Base-by-base conservation (phyloP, 495 filamentous ascomycete genomes). In the Penicillium longicatenatum region DNA sequence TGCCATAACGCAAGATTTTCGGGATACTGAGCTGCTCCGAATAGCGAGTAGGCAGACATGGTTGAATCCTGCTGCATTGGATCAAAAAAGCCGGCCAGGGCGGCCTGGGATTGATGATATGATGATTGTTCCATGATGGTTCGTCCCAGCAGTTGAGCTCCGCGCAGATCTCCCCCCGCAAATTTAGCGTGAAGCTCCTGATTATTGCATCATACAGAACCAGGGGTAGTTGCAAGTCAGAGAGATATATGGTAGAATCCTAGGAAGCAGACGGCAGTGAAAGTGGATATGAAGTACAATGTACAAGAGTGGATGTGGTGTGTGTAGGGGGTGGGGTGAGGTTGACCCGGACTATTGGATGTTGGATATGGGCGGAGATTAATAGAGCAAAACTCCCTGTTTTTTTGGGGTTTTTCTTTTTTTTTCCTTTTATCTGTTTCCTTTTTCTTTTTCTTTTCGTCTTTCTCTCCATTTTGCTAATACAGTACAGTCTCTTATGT, bases 1-100 rank as follows among this genome's bases (percentile, higher is more conserved):
- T 77, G 70, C 77, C 77, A 80, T 39, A 75, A 69, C 8, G 76
- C 75, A 33, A 79, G 69, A 39, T 71, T 74, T 42, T 79, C 73
- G 3, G 75, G 70, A 64, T 75, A 75, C 26, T 76, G 64, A 7
- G 66, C 62, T 9, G 70, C 63, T 3, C 72, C 75, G 45, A 78
- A 67, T 10, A 79, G 49, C 11, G 71, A 71, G 50, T 69, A 75
- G 29, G 75, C 65, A 16, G 75, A 69, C 50, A 75, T 64, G 26
- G 22, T 50, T 19, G 63, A 53, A 29, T 70, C 67, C 42, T 67
- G 66, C 30, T 66, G 62, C 62, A 70, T 67, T 63, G 67, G 60
- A 57, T 67, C 59, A 22, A 68, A 45, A 46, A 69, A 73, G 51
- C 70, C 67, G 17, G 61, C 66, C 63, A 75, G 37, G 62, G 74